Evolutionary conservation across 2,329 filamentous ascomycete genomes (phyloP), one percentile per base, ranked within the genome.

Genomic region (Cephalotrichum gorgonifer): DNA sequence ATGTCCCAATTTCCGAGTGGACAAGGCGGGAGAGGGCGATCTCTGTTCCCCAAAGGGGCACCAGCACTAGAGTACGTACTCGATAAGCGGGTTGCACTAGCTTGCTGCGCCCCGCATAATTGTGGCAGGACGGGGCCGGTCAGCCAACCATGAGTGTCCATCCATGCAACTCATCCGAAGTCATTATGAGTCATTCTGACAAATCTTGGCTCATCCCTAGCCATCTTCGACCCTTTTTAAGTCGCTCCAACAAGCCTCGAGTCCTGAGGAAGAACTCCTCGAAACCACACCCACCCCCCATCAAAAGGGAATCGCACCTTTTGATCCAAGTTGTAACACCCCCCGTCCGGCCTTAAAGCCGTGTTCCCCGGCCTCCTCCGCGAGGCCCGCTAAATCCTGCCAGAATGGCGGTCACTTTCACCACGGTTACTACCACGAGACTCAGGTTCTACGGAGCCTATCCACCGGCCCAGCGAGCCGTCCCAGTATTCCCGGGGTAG

Each of bases 171-270:
- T n/a, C 12, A 11, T 14, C 3, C 23, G n/a, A 28, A 49, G 27
- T 49, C 47, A 49, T 30, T 49, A 49, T 49, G 47, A 49, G 38
- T 49, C 47, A 49, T 49, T 43, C 23, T 31, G 46, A 43, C 17
- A 20, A 8, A 20, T 27, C 9, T 7, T 20, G 14, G 28, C 14
- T n/a, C 31, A 27, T 27, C 11, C 12, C 12, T 12, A 27, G 9
- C 22, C 23, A 15, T 31, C 35, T 38, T 22, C 12, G 11, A 4
- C 23, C 15, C 41, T 27, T 43, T 15, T 28, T 27, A 26, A 43
- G 23, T 12, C 26, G 41, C 22, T 7, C 11, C 23, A 12, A 15
- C 41, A 26, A 26, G 12, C 41, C 22, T n/a, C n/a, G n/a, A n/a
- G 5, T n/a, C 41, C 22, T 27, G 7, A 4, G 22, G 22, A 25